A percentile compares a stretch with the other conserved stretches of the same genome.
These are phyloP conservation scores for Pseudoscleropodium purum DNA, from an alignment of 225 moss, liverwort and hornwort genomes.

Conservation along the genomic window DNA sequence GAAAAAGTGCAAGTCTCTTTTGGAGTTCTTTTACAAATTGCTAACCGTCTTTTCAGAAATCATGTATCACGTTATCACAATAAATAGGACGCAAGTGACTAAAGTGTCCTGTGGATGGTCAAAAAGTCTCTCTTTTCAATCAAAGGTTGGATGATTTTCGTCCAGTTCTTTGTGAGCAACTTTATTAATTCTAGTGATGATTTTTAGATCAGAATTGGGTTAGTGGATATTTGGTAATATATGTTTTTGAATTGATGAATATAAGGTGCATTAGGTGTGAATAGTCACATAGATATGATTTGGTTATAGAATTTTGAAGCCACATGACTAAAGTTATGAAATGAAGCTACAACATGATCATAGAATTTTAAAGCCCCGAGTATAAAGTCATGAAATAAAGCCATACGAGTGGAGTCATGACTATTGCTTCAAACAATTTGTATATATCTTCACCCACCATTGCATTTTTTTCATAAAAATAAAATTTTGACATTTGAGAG, in stretches of 20 bases:
- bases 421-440: too few relatives aligned
- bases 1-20: neutral
- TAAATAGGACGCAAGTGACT: neutral
- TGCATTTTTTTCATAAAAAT: too few relatives aligned
- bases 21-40: neutral
- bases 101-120: neutral
- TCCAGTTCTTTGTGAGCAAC: neutral
- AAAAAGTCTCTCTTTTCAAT: neutral
- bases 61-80: neutral
- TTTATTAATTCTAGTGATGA: neutral
- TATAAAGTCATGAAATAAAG: too few relatives aligned
- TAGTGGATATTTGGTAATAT: neutral
- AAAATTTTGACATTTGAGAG: neutral
- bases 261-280: too few relatives aligned
- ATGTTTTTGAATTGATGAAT: neutral
- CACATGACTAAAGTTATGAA: too few relatives aligned
- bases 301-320: neutral
- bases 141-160: neutral
- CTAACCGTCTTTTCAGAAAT: neutral
- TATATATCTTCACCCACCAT: too few relatives aligned
- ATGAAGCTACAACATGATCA: too few relatives aligned
- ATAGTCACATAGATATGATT: neutral
- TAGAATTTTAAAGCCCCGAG: too few relatives aligned
- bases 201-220: neutral
- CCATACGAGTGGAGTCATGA: rapidly evolving